A percentile compares a stretch with the other conserved stretches of the same genome.
These are phyloP conservation scores for Ophiostoma ulmi DNA, from an alignment of 2,329 filamentous ascomycete species.

Conservation along the genomic window DNA sequence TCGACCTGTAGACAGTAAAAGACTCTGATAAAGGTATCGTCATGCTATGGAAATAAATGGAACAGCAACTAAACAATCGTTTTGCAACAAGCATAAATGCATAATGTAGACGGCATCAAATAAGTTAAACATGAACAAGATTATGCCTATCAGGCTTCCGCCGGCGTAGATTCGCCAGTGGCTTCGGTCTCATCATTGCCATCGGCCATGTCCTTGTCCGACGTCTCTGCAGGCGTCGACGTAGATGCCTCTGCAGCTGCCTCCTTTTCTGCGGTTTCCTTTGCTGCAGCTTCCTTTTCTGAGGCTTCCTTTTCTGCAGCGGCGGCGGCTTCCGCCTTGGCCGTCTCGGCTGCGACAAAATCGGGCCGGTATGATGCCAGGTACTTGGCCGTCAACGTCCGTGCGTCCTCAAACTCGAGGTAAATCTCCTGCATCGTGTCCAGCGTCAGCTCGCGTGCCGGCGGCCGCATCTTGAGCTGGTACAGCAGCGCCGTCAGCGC, in stretches of 20 bases:
- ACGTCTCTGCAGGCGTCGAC: background rate
- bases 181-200: background rate
- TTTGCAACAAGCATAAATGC: background rate
- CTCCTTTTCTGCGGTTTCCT: background rate
- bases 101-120: background rate
- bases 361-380: conserved; percentile 56
- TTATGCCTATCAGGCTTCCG: background rate
- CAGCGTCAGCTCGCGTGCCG: conserved; percentile 57
- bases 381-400: conserved; percentile 58
- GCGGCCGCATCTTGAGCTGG: conserved; percentile 62
- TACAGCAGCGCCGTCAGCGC: conserved; percentile 62
- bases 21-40: background rate
- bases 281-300: background rate
- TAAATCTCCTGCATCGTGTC: conserved; percentile 63
- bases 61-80: background rate
- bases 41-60: background rate
- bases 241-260: background rate
- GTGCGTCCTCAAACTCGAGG: conserved; percentile 60
- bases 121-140: background rate
- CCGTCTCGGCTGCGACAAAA: conserved; percentile 36
- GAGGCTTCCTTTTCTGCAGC: background rate
- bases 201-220: background rate
- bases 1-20: background rate
- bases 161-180: background rate
- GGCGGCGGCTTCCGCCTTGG: background rate